A percentile compares a stretch with the other conserved stretches of the same genome.
phyloP scores from a whole-genome alignment of 805 yeast genomes.

The Candida orba region DNA sequence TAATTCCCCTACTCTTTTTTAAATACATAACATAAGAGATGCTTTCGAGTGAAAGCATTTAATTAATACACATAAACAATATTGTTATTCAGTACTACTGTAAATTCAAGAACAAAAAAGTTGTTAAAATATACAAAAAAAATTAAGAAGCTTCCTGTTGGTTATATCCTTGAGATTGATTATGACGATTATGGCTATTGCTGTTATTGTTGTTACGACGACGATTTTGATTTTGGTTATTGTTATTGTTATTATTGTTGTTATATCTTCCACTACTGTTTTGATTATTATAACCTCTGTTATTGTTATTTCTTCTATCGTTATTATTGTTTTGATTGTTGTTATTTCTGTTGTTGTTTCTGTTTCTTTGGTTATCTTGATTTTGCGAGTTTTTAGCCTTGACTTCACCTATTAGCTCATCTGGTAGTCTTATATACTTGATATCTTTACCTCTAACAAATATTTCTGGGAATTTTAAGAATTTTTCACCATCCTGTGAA shows the following conservation, averaged over 20 bases:
- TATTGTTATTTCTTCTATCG: constrained; percentile 22
- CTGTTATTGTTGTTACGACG: constrained; percentile 5
- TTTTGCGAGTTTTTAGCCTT: constrained; percentile 54
- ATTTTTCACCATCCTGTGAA: constrained; percentile 45
- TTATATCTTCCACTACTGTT: constrained; percentile 24
- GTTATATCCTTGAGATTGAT: constrained; percentile 7
- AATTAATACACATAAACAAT: too few species aligned
- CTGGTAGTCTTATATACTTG: constrained; percentile 69
- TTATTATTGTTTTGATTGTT: constrained; percentile 25
- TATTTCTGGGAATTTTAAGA: constrained; percentile 58
- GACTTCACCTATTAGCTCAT: constrained; percentile 68
- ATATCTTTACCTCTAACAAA: constrained; percentile 84
- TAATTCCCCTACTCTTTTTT: not conserved
- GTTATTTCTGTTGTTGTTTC: constrained; percentile 38
- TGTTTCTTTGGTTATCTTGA: constrained; percentile 37
- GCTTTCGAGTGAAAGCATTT: too few species aligned
- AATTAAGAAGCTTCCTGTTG: constrained; percentile 1
- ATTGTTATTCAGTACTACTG: too few species aligned
- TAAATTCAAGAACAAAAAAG: not conserved
- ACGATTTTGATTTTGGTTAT: constrained; percentile 5
- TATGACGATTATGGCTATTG: constrained; percentile 6
- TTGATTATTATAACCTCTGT: constrained; percentile 26
- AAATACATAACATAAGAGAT: too few species aligned
- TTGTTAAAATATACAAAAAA: too few species aligned
- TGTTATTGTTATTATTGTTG: constrained; percentile 17